Conservation (phyloP, 2,329 filamentous ascomycete genomes). For the Botrytis fabae region DNA sequence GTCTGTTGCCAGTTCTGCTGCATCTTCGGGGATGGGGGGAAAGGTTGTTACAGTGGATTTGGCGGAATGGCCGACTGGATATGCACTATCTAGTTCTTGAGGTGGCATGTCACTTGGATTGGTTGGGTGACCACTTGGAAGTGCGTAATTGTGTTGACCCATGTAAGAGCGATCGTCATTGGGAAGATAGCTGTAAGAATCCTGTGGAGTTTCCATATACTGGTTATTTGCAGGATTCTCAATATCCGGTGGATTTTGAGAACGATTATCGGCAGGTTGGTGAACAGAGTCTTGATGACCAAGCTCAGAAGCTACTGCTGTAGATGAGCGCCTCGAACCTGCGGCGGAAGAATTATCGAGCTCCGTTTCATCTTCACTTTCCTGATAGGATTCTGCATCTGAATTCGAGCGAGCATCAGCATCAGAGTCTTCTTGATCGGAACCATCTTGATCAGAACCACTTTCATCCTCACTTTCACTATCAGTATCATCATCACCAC, state of each 20-base stretch:
- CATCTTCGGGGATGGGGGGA: not conserved
- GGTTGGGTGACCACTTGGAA: not conserved
- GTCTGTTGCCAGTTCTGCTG: slow-evolving; percentile 11
- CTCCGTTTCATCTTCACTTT: not conserved
- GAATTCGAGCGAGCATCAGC: not conserved
- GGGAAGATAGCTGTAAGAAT: not conserved
- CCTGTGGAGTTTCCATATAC: not conserved
- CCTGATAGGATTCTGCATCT: not conserved
- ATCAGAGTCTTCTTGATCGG: not conserved
- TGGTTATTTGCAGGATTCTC: not conserved
- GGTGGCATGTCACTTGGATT: not conserved
- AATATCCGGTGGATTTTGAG: not conserved
- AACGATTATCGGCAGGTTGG: not conserved
- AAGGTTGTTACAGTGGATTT: not conserved
- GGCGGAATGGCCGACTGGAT: not conserved
- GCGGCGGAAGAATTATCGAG: not conserved
- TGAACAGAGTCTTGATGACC: slow-evolving; percentile 7
- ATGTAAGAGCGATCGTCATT: slow-evolving; percentile 4
- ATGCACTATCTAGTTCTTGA: slow-evolving; percentile 9
- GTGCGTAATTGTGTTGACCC: not conserved
- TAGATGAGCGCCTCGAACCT: slow-evolving; percentile 9
- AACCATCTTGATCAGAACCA: not conserved
- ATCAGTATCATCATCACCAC: not conserved
- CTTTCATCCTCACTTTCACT: not conserved
- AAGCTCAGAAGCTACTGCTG: not conserved